Base-by-base conservation (phyloP, 768 basidiomycete species). In the Trametes meyenii region DNA sequence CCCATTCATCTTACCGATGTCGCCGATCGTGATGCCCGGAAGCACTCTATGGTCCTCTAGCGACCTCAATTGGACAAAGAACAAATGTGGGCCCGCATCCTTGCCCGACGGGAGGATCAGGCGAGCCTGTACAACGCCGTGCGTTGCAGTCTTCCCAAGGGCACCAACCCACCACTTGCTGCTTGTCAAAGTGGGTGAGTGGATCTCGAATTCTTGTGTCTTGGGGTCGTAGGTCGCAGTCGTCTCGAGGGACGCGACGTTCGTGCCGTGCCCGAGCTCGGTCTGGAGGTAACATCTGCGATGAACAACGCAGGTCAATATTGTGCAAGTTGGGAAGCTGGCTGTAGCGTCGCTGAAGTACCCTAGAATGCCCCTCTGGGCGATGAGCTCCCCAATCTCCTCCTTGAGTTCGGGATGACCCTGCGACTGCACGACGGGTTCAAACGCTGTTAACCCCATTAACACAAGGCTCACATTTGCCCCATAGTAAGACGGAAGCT, bases 111-210 rank as follows among this genome's bases (percentile, higher is more conserved):
- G 85, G 0, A 91, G 75, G 39, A 89, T 83, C 11, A 93, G 76
- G 70, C 87, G 86, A 3, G 91, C 90, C 71, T 91, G 89, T 0
- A 92, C 83, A 14, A 89, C 81, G 5, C 88, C 88, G 69, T 91
- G 89, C 0, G 89, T 90, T 0, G 90, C 83, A 0, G 85, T 87
- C 74, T 85, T 86, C 0, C 85, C 90, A 14, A 89, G 75, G 5
- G 79, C 86, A 8, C 90, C 90, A 55, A 89, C 83, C 91, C 90
- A 93, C 89, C 90, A 93, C 70, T 93, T 93, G 63, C 78, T 83
- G 62, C 87, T 88, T 1, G 89, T 89, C 23, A 90, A 66, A 0
- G 86, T 86, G 0, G 91, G 90, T 0, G 89, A 88, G 68, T 92
- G 80, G 39, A 93, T 84, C 43, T 89, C 87, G 64, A 92, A 92